Evolutionary conservation across 768 basidiomycete species (phyloP).

Genomic region (Phlegmacium glaucopus): DNA sequence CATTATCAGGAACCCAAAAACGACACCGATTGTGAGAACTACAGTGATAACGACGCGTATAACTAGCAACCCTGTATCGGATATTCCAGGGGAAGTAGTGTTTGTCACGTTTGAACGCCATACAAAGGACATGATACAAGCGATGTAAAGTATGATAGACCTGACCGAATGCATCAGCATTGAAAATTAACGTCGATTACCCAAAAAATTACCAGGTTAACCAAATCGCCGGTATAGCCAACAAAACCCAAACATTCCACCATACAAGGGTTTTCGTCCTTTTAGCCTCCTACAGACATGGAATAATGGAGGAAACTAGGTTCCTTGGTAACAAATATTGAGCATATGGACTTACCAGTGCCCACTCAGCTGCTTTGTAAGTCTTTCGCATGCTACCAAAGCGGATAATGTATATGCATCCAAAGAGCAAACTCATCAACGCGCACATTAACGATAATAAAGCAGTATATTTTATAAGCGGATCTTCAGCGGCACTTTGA

Average conservation of each 20-base stretch:
- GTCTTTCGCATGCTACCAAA: constrained; percentile 62
- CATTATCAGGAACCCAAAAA: constrained; percentile 50
- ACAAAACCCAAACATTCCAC: constrained; percentile 67
- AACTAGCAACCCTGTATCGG: constrained; percentile 12
- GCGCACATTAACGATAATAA: constrained; percentile 54
- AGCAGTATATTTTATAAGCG: constrained; percentile 49
- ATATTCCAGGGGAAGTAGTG: constrained; percentile 9
- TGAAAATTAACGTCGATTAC: background rate
- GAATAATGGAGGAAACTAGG: background rate
- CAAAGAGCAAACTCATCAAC: constrained; percentile 57
- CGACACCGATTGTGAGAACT: constrained; percentile 44
- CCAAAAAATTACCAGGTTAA: constrained; percentile 44
- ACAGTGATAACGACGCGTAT: constrained; percentile 42
- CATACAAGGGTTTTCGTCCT: constrained; percentile 19
- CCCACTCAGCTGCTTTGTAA: constrained; percentile 58
- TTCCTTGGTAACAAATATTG: background rate
- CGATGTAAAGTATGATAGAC: constrained; percentile 53
- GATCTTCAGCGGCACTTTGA: constrained; percentile 38
- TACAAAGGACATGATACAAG: constrained; percentile 55
- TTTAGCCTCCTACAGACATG: constrained; percentile 44
- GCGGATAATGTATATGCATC: constrained; percentile 59
- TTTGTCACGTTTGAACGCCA: constrained; percentile 50
- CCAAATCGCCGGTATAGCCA: constrained; percentile 61
- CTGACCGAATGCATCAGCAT: constrained; percentile 17
- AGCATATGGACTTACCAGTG: constrained; percentile 37